A percentile compares a stretch with the other conserved stretches of the same genome.
Evolutionary conservation across 164 flowering plant genomes (phyloP).

Genomic region (Umbellularia californica): DNA sequence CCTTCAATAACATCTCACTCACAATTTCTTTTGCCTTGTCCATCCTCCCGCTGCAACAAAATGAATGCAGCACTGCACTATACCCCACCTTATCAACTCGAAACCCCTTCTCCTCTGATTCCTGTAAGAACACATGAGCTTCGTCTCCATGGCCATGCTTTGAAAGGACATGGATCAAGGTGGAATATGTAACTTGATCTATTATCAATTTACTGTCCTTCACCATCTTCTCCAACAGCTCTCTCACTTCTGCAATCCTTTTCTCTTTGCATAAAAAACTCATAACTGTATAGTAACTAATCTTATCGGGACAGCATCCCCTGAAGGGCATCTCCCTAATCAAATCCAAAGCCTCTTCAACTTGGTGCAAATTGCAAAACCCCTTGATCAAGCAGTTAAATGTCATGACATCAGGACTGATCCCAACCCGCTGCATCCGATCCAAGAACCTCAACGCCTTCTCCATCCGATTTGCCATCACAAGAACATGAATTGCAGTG

Average conservation of each 20-base stretch:
- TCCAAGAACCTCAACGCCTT: conserved; percentile 72
- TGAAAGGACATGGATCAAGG: conserved; percentile 64
- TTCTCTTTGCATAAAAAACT: conserved; percentile 66
- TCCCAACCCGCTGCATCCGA: conserved; percentile 65
- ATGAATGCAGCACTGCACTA: conserved; percentile 69
- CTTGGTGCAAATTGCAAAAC: conserved; percentile 50
- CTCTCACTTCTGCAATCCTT: conserved; percentile 61
- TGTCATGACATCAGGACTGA: conserved; percentile 65
- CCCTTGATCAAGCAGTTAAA: conserved; percentile 92
- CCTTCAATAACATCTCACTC: conserved; percentile 61
- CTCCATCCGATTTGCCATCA: conserved; percentile 58
- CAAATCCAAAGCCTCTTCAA: conserved; percentile 64
- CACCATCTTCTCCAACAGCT: conserved; percentile 68
- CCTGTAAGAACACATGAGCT: conserved; percentile 62
- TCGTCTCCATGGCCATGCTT: conserved; percentile 76
- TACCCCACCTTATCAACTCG: conserved; percentile 71
- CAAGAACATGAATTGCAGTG: conserved; percentile 72
- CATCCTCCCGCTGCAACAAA: conserved; percentile 56
- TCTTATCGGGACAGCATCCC: conserved; percentile 83
- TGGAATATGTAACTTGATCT: conserved; percentile 76
- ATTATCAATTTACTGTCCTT: conserved; percentile 45
- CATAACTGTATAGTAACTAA: conserved; percentile 80
- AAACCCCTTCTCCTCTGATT: conserved; percentile 70
- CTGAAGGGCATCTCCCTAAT: conserved; percentile 60
- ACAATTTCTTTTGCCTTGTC: conserved; percentile 74